These are phyloP conservation scores for Wickerhamiella dianesei DNA, from an alignment of 805 yeast genomes.

Conservation along the genomic window DNA sequence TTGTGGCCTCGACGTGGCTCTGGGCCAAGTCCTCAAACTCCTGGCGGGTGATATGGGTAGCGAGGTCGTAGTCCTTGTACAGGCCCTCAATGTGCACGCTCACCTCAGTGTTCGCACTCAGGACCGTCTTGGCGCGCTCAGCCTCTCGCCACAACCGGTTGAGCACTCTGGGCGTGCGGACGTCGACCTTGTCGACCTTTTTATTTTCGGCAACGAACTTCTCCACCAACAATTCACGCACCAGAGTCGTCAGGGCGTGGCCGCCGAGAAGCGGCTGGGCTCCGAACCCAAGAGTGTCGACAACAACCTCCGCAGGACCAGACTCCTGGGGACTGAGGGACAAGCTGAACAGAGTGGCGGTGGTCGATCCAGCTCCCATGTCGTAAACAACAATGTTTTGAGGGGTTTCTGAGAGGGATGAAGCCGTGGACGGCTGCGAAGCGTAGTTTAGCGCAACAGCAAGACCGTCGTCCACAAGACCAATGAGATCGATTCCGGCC, in stretches of 20 bases:
- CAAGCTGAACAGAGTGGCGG: constrained; percentile 55
- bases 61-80: constrained; percentile 61
- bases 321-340: not conserved
- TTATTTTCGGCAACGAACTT: constrained; percentile 39
- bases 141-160: constrained; percentile 68
- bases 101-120: constrained; percentile 80
- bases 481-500: constrained; percentile 51
- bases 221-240: constrained; percentile 46
- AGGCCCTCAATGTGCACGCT: constrained; percentile 64
- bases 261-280: constrained; percentile 65
- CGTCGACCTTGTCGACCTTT: constrained; percentile 26
- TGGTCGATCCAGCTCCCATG: constrained; percentile 84
- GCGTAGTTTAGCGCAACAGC: constrained; percentile 81
- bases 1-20: constrained; percentile 28
- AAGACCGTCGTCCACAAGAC: constrained; percentile 78
- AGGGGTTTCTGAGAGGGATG: constrained; percentile 31
- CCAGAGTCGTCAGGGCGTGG: constrained; percentile 48
- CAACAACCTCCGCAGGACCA: constrained; percentile 20
- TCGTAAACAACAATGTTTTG: constrained; percentile 67
- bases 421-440: constrained; percentile 30
- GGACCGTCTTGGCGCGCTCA: constrained; percentile 73
- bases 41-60: constrained; percentile 50
- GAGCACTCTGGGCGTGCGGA: constrained; percentile 40
- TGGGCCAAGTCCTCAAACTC: constrained; percentile 54
- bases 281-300: constrained; percentile 63